Conservation (phyloP, 2,329 filamentous ascomycete genomes). For the Alternaria triticimaculans region DNA sequence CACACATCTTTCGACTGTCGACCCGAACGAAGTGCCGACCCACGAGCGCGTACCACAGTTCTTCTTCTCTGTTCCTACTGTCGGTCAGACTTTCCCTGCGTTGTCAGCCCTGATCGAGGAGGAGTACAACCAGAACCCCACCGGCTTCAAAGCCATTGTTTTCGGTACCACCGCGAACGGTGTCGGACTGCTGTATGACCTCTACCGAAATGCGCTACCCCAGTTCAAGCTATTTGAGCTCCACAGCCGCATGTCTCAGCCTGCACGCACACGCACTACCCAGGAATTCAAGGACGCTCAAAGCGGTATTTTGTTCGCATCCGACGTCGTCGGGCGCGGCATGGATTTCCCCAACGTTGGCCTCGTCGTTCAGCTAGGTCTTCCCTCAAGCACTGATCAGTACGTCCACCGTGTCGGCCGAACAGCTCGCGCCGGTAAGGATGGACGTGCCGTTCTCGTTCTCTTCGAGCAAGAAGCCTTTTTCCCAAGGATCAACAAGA, state of each 20-base stretch:
- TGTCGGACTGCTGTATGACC: slow-evolving; percentile 51
- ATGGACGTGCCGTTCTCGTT: slow-evolving; percentile 62
- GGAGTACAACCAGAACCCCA: slow-evolving; percentile 49
- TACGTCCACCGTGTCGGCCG: slow-evolving; percentile 52
- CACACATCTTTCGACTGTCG: slow-evolving; percentile 53
- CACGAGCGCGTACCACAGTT: slow-evolving; percentile 59
- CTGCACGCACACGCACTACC: slow-evolving; percentile 52
- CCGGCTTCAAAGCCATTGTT: slow-evolving; percentile 55
- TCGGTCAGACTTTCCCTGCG: slow-evolving; percentile 54
- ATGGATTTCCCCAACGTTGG: slow-evolving; percentile 61
- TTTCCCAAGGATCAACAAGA: slow-evolving; percentile 58
- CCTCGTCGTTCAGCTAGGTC: slow-evolving; percentile 57
- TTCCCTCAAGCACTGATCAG: slow-evolving; percentile 60
- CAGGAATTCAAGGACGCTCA: slow-evolving; percentile 54
- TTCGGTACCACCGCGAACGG: slow-evolving; percentile 57
- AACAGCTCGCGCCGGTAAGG: slow-evolving; percentile 52
- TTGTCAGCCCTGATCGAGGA: slow-evolving; percentile 55
- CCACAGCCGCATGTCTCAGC: slow-evolving; percentile 54
- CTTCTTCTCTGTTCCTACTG: slow-evolving; percentile 52
- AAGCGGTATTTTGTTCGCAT: slow-evolving; percentile 60
- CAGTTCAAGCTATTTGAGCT: slow-evolving; percentile 51
- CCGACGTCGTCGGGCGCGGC: slow-evolving; percentile 55
- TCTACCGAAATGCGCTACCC: slow-evolving; percentile 45
- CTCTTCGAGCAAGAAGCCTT: slow-evolving; percentile 61
- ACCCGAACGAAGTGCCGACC: slow-evolving; percentile 54